These are phyloP conservation scores for Pezicula rhizophila DNA, from an alignment of 2,329 filamentous ascomycete genomes.

Conservation along the genomic window DNA sequence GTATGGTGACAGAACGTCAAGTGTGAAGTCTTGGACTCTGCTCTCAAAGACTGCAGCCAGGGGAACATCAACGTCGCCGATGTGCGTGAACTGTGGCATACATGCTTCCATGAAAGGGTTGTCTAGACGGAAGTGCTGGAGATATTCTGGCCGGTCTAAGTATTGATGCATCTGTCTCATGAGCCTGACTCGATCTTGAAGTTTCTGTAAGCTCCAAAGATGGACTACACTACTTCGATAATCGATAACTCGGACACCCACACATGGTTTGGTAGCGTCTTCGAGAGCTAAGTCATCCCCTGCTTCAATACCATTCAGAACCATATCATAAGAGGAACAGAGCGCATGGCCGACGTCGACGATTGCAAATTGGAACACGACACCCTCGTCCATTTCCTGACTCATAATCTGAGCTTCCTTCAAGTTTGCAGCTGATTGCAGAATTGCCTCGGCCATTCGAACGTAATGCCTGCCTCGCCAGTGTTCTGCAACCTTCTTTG, in stretches of 20 bases:
- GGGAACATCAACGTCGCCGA: constrained; percentile 90
- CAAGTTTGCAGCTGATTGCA: constrained; percentile 79
- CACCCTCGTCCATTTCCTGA: constrained; percentile 86
- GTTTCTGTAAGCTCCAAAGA: constrained; percentile 90
- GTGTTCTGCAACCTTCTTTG: constrained; percentile 58
- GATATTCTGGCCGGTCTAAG: constrained; percentile 88
- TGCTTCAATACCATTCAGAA: constrained; percentile 84
- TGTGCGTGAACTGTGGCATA: constrained; percentile 85
- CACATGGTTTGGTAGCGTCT: constrained; percentile 77
- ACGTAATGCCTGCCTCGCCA: constrained; percentile 87
- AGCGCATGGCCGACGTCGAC: constrained; percentile 83
- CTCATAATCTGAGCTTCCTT: constrained; percentile 99
- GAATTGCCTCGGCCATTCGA: constrained; percentile 83
- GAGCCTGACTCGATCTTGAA: constrained; percentile 76
- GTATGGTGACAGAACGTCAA: constrained; percentile 89
- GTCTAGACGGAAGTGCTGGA: constrained; percentile 84
- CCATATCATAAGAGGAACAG: constrained; percentile 93
- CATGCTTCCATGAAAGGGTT: constrained; percentile 90
- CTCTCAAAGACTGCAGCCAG: constrained; percentile 90
- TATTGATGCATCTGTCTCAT: constrained; percentile 99
- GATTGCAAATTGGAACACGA: constrained; percentile 91
- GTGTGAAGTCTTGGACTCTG: constrained; percentile 84
- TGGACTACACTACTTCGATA: constrained; percentile 82
- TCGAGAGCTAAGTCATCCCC: constrained; percentile 78
- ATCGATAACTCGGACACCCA: constrained; percentile 85